Conservation (phyloP, 2,329 filamentous ascomycete species). For the Penicillium sp. region DNA sequence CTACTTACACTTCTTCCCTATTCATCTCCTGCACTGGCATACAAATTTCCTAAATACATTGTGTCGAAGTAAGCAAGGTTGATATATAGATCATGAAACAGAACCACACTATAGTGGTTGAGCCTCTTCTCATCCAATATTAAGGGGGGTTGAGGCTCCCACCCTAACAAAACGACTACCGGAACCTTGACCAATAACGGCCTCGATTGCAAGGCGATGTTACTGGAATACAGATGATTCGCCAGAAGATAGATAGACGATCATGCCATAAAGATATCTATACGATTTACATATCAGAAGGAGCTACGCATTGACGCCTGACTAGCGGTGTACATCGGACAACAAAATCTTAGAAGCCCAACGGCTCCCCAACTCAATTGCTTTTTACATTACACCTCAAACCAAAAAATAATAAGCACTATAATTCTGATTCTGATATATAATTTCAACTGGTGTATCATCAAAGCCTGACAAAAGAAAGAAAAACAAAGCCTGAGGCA, state of each 20-base stretch:
- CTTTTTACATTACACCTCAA: neutral
- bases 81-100: too few relatives aligned
- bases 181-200: too few relatives aligned
- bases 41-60: too few relatives aligned
- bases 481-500: slow-evolving; percentile 2
- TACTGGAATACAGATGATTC: neutral
- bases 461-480: slow-evolving; percentile 7
- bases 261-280: neutral
- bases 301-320: neutral
- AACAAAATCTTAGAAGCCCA: neutral
- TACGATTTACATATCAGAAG: neutral
- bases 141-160: too few relatives aligned
- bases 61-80: too few relatives aligned
- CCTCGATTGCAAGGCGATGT: neutral
- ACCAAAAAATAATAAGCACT: slow-evolving; percentile 1
- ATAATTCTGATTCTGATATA: slow-evolving; percentile 14
- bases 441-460: slow-evolving; percentile 16
- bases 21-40: too few relatives aligned
- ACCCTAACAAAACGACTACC: too few relatives aligned
- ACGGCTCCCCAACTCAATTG: too few relatives aligned
- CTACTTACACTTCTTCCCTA: too few relatives aligned
- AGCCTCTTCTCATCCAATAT: too few relatives aligned
- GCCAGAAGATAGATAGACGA: neutral
- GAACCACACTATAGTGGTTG: too few relatives aligned
- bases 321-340: slow-evolving; percentile 1